Base-by-base conservation (phyloP, 768 basidiomycete genomes). In the Calocybe gangraenosa region DNA sequence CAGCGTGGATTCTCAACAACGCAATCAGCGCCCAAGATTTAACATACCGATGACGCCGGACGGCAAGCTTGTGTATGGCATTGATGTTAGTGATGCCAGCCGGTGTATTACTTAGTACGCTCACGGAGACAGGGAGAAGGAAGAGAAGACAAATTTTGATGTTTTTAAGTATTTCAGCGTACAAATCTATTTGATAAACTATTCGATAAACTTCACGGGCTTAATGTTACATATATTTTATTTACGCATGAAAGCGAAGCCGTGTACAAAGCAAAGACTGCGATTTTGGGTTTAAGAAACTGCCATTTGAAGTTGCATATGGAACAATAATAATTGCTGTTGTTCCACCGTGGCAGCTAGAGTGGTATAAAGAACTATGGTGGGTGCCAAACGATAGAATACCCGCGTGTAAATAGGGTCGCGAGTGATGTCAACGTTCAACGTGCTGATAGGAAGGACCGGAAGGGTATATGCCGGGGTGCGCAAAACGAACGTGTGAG, bases 381-480 rank as follows among this genome's bases (percentile, higher is more conserved):
- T 35, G 22, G 32, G 9, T 11, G 10, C 18, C 37, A 2, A 13
- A 22, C 7, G 18, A 31, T 25, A 33, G 31, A 22, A 35, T 30
- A 35, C 31, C 31, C 15, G 42, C n/a, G n/a, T n/a, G 21, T 15
- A 40, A 25, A 32, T 38, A 37, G 19, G 18, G 44, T 40, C 25
- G 11, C 18, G 31, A 37, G 6, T 6, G 6, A 22, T 34, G 32
- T 18, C 20, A 20, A 30, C 17, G 19, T 19, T 9, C 18, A 11
- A 11, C 25, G 11, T 34, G 30, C 17, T 15, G 23, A 10, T 35
- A 8, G 34, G n/a, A 35, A 44, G 20, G 21, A 44, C 44, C 25
- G 42, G 21, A 35, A 33, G 38, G 48, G 48, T 49, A 44, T 48
- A 44, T 39, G 35, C n/a, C n/a, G n/a, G n/a, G n/a, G n/a, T n/a